Percentiles rank a stretch among this genome's conserved stretches.
Conservation (phyloP, 441 rosid species). For the Melastoma candidum region DNA sequence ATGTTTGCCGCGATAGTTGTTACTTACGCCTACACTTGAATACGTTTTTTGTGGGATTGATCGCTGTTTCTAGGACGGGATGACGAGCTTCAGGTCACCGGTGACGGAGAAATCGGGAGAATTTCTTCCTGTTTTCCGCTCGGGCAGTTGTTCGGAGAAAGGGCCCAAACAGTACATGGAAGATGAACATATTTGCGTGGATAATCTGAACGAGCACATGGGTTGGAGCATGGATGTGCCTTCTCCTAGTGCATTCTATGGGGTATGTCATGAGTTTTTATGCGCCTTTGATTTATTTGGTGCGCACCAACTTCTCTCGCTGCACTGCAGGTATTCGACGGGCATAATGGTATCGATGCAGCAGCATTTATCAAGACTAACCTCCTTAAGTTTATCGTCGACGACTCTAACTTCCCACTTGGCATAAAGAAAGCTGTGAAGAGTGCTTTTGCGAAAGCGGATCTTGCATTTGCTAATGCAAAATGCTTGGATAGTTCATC, state of each 20-base stretch:
- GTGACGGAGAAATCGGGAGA: slow-evolving; percentile 26
- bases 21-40: background rate
- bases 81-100: slow-evolving; percentile 31
- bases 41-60: background rate
- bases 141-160: slow-evolving; percentile 83
- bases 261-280: slow-evolving; percentile 37
- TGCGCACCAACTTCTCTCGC: slow-evolving; percentile 6
- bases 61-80: slow-evolving; percentile 36
- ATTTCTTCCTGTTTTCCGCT: slow-evolving; percentile 62
- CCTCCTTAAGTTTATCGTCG: slow-evolving; percentile 56
- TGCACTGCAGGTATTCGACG: slow-evolving; percentile 66
- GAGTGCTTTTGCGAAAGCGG: slow-evolving; percentile 62
- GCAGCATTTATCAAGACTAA: slow-evolving; percentile 60
- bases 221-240: slow-evolving; percentile 25
- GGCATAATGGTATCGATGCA: slow-evolving; percentile 89
- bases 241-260: slow-evolving; percentile 72
- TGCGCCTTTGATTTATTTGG: too few relatives aligned
- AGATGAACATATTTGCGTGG: slow-evolving; percentile 71
- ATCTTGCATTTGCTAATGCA: slow-evolving; percentile 73
- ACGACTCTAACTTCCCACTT: slow-evolving; percentile 58
- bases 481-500: slow-evolving; percentile 63
- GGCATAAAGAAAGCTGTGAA: slow-evolving; percentile 54
- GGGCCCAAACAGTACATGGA: slow-evolving; percentile 88
- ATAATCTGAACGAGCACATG: slow-evolving; percentile 46
- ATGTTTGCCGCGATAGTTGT: too few relatives aligned